phyloP scores from a whole-genome alignment of 2,329 filamentous ascomycete genomes.

The Camptophora hylomeconis region DNA sequence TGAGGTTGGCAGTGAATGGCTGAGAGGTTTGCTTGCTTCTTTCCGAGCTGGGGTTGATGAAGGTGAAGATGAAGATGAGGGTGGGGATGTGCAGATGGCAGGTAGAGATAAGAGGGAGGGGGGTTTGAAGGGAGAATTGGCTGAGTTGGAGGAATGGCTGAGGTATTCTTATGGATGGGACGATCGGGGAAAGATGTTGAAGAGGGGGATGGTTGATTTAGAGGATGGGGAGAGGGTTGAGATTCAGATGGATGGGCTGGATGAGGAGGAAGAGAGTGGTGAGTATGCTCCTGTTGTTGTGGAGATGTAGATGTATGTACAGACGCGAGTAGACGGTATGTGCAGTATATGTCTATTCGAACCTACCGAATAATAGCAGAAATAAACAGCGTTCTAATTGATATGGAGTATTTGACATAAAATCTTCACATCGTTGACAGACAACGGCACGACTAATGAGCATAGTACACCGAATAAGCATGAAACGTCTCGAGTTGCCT shows the following conservation, averaged over 20 bases:
- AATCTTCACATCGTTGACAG: too few species aligned
- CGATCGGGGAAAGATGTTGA: conserved; percentile 37
- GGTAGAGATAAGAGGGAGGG: conserved; percentile 19
- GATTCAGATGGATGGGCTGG: conserved; percentile 40
- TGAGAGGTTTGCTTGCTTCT: conserved; percentile 38
- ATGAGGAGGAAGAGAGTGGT: conserved; percentile 50
- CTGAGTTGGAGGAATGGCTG: conserved; percentile 42
- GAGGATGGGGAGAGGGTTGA: conserved; percentile 53
- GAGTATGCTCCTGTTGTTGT: conserved; percentile 52
- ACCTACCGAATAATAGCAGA: too few species aligned
- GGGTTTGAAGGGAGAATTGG: conserved; percentile 38
- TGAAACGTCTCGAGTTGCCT: too few species aligned
- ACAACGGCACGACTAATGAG: too few species aligned
- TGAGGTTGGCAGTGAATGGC: conserved; percentile 36
- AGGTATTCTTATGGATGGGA: conserved; percentile 46
- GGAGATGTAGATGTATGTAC: conserved; percentile 32
- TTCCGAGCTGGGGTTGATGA: conserved; percentile 41
- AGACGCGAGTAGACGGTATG: too few species aligned
- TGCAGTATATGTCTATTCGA: too few species aligned
- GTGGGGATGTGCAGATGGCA: too few species aligned
- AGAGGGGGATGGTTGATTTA: conserved; percentile 44
- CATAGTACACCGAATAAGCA: too few species aligned
- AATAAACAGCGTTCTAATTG: too few species aligned
- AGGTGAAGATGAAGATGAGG: conserved; percentile 9
- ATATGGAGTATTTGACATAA: too few species aligned